Evolutionary conservation across 176 grass and related monocot species (phyloP), one percentile per base, ranked within the genome.

Genomic region (Oryza punctata): DNA sequence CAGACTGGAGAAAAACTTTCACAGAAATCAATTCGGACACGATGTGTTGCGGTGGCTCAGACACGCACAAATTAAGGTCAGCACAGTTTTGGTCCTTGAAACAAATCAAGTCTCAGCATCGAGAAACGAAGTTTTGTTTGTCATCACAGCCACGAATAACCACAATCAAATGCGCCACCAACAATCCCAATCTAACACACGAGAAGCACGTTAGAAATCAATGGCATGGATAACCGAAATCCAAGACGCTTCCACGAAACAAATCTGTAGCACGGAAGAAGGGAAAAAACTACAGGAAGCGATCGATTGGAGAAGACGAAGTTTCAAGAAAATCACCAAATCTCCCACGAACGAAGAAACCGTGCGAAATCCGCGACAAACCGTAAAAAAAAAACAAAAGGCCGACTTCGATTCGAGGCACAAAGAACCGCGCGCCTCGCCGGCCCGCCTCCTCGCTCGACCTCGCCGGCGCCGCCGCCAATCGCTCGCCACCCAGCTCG

Each of bases 121-220:
- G 78, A 91, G 82, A 91, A 88, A 88, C 5, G 54, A 88, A 28
- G 18, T 85, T 85, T 85, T 63, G 21, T 24, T 77, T 67, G 54
- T 88, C 90, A 84, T 90, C 88, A 89, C 75, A 88, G 87, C 90
- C 85, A 79, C 6, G 38, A 72, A 64, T n/a, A 32, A 72, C 7
- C 46, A 25, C 45, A 87, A 29, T 12, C 15, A 23, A 73, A 83
- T 23, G 37, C 29, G 11, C 38, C 32, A 71, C 24, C 50, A 85
- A 60, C 6, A 67, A 70, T 45, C 29, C 38, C 19, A 66, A 73
- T 33, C 11, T 6, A 13, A 23, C 10, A 70, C 1, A 70, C 5
- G 24, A 78, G 2, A 27, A 60, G 46, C 5, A 68, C 28, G 46
- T 28, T 38, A 38, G 40, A 59, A 23, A 69, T n/a, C 15, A 45